phyloP scores from a whole-genome alignment of 1,284 basidiomycete genomes.

The Puccinia triticina region DNA sequence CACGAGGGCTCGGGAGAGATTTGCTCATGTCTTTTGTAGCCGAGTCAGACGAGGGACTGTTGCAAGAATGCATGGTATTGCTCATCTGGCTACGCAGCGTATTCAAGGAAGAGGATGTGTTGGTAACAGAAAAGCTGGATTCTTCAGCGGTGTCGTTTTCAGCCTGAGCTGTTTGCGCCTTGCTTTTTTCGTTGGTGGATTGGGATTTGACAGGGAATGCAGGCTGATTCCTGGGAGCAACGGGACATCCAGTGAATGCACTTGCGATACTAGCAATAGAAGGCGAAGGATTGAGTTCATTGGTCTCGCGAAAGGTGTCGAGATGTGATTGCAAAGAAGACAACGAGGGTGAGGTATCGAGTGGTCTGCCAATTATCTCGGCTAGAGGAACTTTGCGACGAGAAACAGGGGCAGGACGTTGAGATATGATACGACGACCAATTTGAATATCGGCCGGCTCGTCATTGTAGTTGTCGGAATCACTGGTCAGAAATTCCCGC shows the following conservation, averaged over 20 bases:
- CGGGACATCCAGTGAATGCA: not conserved
- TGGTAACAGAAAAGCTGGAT: constrained; percentile 21
- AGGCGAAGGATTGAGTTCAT: constrained; percentile 21
- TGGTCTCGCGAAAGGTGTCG: not conserved
- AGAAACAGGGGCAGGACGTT: constrained; percentile 5
- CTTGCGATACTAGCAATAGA: constrained; percentile 29
- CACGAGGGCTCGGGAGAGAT: constrained; percentile 20
- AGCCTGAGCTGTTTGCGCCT: not conserved
- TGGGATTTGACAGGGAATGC: not conserved
- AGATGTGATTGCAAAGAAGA: constrained; percentile 14
- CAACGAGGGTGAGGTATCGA: constrained; percentile 20
- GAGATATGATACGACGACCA: constrained; percentile 15
- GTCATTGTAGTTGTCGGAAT: constrained; percentile 14
- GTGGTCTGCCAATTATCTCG: constrained; percentile 46
- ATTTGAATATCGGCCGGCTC: constrained; percentile 10
- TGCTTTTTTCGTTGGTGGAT: not conserved
- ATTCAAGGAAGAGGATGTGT: constrained; percentile 37
- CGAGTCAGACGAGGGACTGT: constrained; percentile 2
- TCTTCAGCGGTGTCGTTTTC: constrained; percentile 21
- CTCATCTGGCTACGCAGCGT: constrained; percentile 25
- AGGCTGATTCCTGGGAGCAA: not conserved
- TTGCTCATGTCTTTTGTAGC: not conserved
- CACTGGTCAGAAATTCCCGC: constrained; percentile 33
- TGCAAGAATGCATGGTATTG: constrained; percentile 6
- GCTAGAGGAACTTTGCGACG: constrained; percentile 44